These are phyloP conservation scores for Paraglomus brasilianum DNA, from an alignment of 192 early-diverging fungal genomes.

Conservation along the genomic window DNA sequence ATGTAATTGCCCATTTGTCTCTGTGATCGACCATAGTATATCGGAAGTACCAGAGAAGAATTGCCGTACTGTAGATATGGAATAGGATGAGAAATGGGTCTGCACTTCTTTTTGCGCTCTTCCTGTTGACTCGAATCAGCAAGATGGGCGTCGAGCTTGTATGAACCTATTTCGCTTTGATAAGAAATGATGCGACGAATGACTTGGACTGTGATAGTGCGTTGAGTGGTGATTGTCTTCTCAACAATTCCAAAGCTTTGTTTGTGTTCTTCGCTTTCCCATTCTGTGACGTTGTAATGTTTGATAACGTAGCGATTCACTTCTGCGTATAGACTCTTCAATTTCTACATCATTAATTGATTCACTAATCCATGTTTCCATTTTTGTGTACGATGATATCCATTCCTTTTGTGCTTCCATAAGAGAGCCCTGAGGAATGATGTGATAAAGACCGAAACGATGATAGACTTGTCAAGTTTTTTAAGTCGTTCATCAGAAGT, in stretches of 20 bases:
- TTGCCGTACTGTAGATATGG: conserved; percentile 11
- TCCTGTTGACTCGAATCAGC: conserved; percentile 10
- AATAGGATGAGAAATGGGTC: conserved; percentile 14
- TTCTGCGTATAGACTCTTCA: too few species aligned
- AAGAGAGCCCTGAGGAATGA: conserved; percentile 24
- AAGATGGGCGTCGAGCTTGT: background rate
- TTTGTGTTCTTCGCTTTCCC: conserved; percentile 17
- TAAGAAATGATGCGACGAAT: conserved; percentile 19
- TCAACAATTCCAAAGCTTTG: background rate
- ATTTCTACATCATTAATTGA: conserved; percentile 1
- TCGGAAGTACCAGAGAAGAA: conserved; percentile 20
- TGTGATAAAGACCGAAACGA: conserved; percentile 9
- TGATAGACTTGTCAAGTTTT: too few species aligned
- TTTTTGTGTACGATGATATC: background rate
- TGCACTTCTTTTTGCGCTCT: background rate
- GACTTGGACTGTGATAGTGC: background rate
- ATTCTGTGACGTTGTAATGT: conserved; percentile 5
- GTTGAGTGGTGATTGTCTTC: conserved; percentile 9
- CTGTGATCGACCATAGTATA: conserved; percentile 15
- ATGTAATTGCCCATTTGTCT: conserved; percentile 6
- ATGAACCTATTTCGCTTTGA: conserved; percentile 14
- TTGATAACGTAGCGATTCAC: too few species aligned
- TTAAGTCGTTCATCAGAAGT: too few species aligned
- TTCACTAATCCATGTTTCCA: conserved; percentile 22
- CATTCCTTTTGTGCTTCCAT: conserved; percentile 15